phyloP scores from a whole-genome alignment of 257 asterid genomes.

The Petunia secreta region DNA sequence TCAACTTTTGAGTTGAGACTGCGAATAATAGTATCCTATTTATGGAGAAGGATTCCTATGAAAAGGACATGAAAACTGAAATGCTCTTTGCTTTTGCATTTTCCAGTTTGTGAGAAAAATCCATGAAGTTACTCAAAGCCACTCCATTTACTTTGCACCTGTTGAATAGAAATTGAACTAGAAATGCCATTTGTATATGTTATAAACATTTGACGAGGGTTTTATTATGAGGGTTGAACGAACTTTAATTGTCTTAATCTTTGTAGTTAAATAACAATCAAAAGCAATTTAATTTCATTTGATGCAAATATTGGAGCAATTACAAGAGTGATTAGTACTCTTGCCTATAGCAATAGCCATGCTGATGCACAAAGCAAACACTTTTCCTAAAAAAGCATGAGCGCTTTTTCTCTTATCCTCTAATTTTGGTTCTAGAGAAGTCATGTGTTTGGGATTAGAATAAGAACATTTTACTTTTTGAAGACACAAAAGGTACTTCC shows the following conservation, averaged over 20 bases:
- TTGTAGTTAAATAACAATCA: background rate
- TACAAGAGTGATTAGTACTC: background rate
- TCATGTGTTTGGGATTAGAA: background rate
- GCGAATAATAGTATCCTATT: background rate
- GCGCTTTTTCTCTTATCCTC: background rate
- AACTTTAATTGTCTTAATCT: background rate
- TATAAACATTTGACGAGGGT: background rate
- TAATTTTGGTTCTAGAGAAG: slow-evolving; percentile 6
- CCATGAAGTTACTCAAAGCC: background rate
- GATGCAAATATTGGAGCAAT: background rate
- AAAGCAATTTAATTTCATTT: background rate
- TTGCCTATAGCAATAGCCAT: background rate
- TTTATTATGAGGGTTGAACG: background rate
- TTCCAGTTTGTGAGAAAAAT: background rate
- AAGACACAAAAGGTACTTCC: background rate
- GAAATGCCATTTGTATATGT: background rate
- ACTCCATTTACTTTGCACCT: background rate
- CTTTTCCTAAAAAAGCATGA: background rate
- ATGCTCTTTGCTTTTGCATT: background rate
- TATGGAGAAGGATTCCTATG: background rate
- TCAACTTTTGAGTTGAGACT: background rate
- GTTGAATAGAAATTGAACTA: background rate
- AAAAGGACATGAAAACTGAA: background rate
- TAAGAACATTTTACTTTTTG: slow-evolving; percentile 20
- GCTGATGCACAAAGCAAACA: background rate